These are phyloP conservation scores for Globisporangium ultimum DNA, from an alignment of 352 stramenopile genomes.

Conservation along the genomic window DNA sequence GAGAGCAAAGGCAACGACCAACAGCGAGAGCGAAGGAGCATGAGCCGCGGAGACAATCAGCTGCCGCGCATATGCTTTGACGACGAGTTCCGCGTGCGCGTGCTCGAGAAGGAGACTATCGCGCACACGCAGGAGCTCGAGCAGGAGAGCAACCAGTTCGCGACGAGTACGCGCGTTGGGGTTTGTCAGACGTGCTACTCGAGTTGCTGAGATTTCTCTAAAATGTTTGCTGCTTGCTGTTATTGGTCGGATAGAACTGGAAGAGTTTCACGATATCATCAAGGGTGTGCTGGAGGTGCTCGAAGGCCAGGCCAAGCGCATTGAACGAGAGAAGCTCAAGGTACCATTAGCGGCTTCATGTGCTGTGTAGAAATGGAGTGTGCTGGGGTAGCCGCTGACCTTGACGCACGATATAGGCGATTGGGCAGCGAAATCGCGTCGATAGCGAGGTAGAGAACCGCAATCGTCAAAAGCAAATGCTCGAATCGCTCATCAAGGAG, in stretches of 20 bases:
- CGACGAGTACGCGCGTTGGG: conserved; percentile 38
- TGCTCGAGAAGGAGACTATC: no score
- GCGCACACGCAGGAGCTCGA: no score
- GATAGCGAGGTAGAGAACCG: conserved; percentile 83
- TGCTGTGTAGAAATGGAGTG: no score
- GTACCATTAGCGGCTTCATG: no score
- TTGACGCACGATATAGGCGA: conserved; percentile 31
- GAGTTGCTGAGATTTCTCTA: no score
- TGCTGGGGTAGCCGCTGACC: no score
- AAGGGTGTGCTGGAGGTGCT: conserved; percentile 79
- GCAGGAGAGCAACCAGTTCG: conserved; percentile 81
- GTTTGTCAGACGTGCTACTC: no score
- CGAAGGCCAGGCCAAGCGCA: conserved; percentile 72
- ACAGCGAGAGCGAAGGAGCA: conserved; percentile 14
- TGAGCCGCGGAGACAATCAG: conserved; percentile 73
- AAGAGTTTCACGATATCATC: conserved; percentile 82
- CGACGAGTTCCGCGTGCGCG: conserved; percentile 73
- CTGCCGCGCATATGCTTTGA: conserved; percentile 76
- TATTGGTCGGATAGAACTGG: conserved; percentile 43
- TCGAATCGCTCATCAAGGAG: conserved; percentile 77
- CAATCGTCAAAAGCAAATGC: conserved; percentile 76
- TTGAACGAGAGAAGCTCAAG: conserved; percentile 77
- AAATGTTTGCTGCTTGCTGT: neutral
- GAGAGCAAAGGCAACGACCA: no score
- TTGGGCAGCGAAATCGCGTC: conserved; percentile 76